Conservation (phyloP, 768 basidiomycete species). For the Trametes sanguinea region DNA sequence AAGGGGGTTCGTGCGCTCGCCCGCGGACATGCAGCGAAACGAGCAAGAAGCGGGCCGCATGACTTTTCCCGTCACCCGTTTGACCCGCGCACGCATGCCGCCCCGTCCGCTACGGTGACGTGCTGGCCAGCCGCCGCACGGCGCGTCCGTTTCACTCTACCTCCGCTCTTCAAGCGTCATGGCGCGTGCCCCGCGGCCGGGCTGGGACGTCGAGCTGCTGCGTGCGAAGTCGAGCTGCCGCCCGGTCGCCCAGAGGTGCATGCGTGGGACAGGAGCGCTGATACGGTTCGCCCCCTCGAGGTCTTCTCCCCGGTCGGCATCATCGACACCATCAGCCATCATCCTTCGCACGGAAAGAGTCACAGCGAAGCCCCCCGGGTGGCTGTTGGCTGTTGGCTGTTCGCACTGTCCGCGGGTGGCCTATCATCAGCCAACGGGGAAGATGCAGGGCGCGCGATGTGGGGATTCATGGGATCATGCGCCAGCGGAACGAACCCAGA, state of each 20-base stretch:
- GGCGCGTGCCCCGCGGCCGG: too few species aligned
- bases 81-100: neutral
- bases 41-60: neutral
- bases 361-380: neutral
- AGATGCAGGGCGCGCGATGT: too few species aligned
- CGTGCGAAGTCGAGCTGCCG: too few species aligned
- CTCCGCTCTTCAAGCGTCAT: too few species aligned
- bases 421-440: too few species aligned
- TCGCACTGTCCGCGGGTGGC: neutral
- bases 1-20: neutral
- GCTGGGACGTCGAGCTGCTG: too few species aligned
- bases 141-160: too few species aligned
- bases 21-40: neutral
- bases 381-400: neutral
- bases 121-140: too few species aligned
- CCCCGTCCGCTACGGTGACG: neutral
- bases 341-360: neutral
- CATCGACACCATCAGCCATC: neutral
- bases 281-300: neutral
- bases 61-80: neutral
- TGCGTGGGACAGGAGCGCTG: slow-evolving; percentile 5
- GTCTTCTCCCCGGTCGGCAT: neutral
- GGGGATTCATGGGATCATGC: too few species aligned
- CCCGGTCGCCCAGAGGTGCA: too few species aligned
- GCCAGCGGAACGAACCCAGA: too few species aligned